Base-by-base conservation (phyloP, 164 flowering plant genomes). In the Hamamelis virginiana region DNA sequence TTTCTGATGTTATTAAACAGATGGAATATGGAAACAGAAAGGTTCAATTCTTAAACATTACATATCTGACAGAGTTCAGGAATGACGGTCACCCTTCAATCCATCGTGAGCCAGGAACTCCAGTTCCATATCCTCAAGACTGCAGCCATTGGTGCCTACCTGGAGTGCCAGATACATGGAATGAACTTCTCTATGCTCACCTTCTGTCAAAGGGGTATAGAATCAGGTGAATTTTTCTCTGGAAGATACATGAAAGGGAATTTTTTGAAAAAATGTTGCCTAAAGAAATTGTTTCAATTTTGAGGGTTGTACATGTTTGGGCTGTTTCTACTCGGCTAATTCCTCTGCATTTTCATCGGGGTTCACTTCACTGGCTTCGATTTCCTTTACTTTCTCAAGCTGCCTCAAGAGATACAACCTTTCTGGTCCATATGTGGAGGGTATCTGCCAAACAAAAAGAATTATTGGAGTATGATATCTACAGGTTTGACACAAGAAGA, bases 351-450 rank as follows among this genome's bases (percentile, higher is more conserved):
- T 77, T 64, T 84, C 91, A 19, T 78, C 77, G 11, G 80, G 62
- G 67, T 71, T 84, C 18, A 68, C 72, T 66, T 91, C 94, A 33
- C 64, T 72, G 70, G 73, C 59, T 77, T 91, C 90, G 83, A 90
- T 79, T 81, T 92, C 89, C 84, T 95, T 89, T 65, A 92, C 76
- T 75, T 89, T 92, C 80, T 95, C 91, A 70, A 95, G 94, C 82
- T 92, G 91, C 85, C 99, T 91, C 86, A 89, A 81, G 69, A 92
- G 97, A 71, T 88, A 88, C 77, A 95, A 73, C 79, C 97, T 89
- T 69, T 95, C 96, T 21, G 89, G 80, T 74, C 92, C 97, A 76
- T 92, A 95, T 9, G 96, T 81, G 26, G 97, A 91, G 1, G 97
- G 97, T 67, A 91, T 91, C 97, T 91, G 87, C 74, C 53, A 67